Base-by-base conservation (phyloP, 2,329 filamentous ascomycete species). In the Claviceps pusilla region DNA sequence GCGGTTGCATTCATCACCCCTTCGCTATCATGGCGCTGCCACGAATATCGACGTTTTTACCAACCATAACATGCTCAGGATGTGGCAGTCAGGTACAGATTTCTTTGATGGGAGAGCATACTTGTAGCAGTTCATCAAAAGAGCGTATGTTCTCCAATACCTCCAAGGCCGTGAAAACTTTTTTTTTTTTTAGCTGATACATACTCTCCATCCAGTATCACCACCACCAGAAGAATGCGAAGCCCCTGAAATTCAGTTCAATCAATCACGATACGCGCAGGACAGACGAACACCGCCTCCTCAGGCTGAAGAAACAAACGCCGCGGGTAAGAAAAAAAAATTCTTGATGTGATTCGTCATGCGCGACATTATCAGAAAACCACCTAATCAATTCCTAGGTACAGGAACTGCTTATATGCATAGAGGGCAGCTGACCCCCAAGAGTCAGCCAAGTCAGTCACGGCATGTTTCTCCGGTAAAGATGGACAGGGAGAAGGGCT, bases 21-120 rank as follows among this genome's bases (percentile, higher is more conserved):
- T 24, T 24, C 24, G 24, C 24, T 28, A 48, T 48, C 58, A 78
- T 79, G 75, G 70, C 73, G 48, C 66, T 71, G 58, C 74, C 74
- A 62, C 76, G 82, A 64, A 77, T 82, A 67, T 84, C 81, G 67
- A 77, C 79, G 68, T 81, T 90, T 59, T 75, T 93, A 73, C 87
- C 89, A 64, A 83, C 83, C 29, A 87, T 95, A 70, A 95, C 91
- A 76, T 95, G 89, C 70, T 94, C 89, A 53, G 82, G 77, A 71
- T 95, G 89, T 66, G 80, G 82, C 45, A 69, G 73, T 45, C 80
- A 90, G 63, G 87, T 95, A 56, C 84, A 90, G 65, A 93, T 95
- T 61, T 84, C 86, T 45, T 74, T 83, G 67, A 86, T 95, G 84
- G 88, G 87, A 57, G 88, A 94, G 58, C 89, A 95, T 72, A 67